phyloP scores from a whole-genome alignment of 371 early-diverging fungal genomes.

The Dinochytrium kinnereticum region DNA sequence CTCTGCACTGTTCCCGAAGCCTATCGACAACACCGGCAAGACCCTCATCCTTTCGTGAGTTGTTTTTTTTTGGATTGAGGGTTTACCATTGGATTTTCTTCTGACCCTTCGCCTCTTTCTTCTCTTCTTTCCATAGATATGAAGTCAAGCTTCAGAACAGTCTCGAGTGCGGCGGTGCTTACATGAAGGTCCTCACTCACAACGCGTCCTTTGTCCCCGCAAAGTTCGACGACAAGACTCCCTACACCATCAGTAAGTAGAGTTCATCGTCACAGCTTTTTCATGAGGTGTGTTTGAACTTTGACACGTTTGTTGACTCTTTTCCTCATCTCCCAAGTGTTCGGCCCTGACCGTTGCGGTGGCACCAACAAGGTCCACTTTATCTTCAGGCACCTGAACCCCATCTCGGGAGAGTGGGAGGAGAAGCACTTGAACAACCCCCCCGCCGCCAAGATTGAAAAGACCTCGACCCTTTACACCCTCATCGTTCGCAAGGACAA shows the following conservation, averaged over 20 bases:
- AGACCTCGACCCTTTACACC: constrained; percentile 87
- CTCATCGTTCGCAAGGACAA: constrained; percentile 89
- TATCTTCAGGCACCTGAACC: constrained; percentile 92
- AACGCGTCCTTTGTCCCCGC: constrained; percentile 69
- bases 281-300: background rate
- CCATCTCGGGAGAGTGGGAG: constrained; percentile 61
- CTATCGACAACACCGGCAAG: constrained; percentile 62
- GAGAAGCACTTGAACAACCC: constrained; percentile 82
- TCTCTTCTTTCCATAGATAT: constrained; percentile 51
- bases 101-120: background rate
- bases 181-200: constrained; percentile 82
- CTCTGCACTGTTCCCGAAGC: constrained; percentile 57
- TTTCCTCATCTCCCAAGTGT: constrained; percentile 56
- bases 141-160: constrained; percentile 94
- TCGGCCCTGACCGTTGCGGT: constrained; percentile 93
- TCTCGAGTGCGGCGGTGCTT: constrained; percentile 97
- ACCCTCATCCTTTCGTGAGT: constrained; percentile 81
- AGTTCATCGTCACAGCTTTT: no score
- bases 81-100: background rate
- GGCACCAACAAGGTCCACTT: constrained; percentile 90
- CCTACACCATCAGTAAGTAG: constrained; percentile 87
- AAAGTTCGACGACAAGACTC: constrained; percentile 85
- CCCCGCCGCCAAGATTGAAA: constrained; percentile 68
- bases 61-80: background rate
- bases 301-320: background rate